Evolutionary conservation across 169 alveolate species (phyloP), one percentile per base, ranked within the genome.

Genomic region (Plasmodium billcollinsi): DNA sequence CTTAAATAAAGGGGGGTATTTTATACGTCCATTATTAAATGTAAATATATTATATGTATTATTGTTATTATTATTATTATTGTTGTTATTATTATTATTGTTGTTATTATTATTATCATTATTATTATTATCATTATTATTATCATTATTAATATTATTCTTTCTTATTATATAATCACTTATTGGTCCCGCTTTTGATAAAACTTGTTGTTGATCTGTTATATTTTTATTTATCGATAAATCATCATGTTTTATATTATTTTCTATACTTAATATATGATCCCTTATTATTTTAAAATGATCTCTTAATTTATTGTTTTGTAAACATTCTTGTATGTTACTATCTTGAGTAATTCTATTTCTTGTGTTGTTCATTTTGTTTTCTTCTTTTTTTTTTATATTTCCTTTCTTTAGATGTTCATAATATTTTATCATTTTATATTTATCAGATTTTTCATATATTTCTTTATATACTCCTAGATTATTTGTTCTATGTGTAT

Each of bases 381-480:
- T 26, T 21, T 18, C 43, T 21, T n/a, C 39, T 12, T n/a, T 1
- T n/a, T 49, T 43, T 18, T 29, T 72, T 21, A 52, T n/a, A 52
- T 33, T 9, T n/a, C 1, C 26, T 15, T 33, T 54, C n/a, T 67
- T 58, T 14, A n/a, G 20, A 1, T 80, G 18, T 49, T 80, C 85
- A 50, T 80, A 80, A 67, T 21, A 80, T 54, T 69, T 66, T 39
- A 69, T 26, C 49, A 43, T 54, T 54, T 58, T 80, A 49, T 69
- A 67, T 26, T 80, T 18, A 43, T 50, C 90, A 1, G 90, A 80
- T 58, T 69, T 80, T 80, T 80, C 90, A 80, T 33, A 80, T 20
- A 80, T 80, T 69, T 80, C 90, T 21, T 80, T 80, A 63, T 80
- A 80, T 14, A 80, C 85, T 2, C 83, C 73, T 24, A 80, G 45